Evolutionary conservation across 352 stramenopile genomes (phyloP).

Genomic region (Pythium brachiatum): DNA sequence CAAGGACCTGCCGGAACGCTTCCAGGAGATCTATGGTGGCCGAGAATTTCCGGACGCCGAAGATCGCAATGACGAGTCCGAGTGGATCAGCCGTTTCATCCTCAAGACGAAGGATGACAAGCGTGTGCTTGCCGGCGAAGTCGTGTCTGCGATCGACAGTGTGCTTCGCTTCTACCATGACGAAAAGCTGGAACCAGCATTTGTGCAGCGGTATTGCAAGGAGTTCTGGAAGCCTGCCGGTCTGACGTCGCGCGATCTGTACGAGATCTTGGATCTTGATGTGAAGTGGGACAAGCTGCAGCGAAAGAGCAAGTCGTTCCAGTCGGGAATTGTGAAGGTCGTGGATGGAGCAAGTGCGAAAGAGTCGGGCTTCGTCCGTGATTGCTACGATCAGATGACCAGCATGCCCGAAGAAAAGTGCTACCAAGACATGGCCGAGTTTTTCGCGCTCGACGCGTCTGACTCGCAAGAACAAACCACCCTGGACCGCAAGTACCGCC

Average conservation of each 20-base stretch:
- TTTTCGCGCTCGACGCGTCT: slow-evolving; percentile 75
- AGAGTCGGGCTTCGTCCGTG: slow-evolving; percentile 77
- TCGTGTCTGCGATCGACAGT: slow-evolving; percentile 87
- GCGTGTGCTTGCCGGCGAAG: slow-evolving; percentile 58
- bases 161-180: slow-evolving; percentile 89
- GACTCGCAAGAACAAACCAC: slow-evolving; percentile 56
- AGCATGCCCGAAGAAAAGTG: slow-evolving; percentile 73
- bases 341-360: slow-evolving; percentile 68
- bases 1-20: slow-evolving; percentile 76
- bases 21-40: slow-evolving; percentile 68
- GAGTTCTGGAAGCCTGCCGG: slow-evolving; percentile 89
- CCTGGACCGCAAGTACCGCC: slow-evolving; percentile 63
- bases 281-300: slow-evolving; percentile 88
- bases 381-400: slow-evolving; percentile 81
- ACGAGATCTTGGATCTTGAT: slow-evolving; percentile 85
- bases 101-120: slow-evolving; percentile 71
- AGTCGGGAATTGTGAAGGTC: slow-evolving; percentile 59
- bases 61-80: slow-evolving; percentile 80
- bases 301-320: slow-evolving; percentile 74
- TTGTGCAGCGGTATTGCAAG: slow-evolving; percentile 90
- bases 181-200: slow-evolving; percentile 84
- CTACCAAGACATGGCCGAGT: slow-evolving; percentile 85
- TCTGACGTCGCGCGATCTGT: slow-evolving; percentile 74
- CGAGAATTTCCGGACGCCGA: slow-evolving; percentile 81
- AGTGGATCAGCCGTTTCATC: slow-evolving; percentile 88